Evolutionary conservation across 805 yeast species (phyloP).

Genomic region (Helenozyma rhizophorensis): DNA sequence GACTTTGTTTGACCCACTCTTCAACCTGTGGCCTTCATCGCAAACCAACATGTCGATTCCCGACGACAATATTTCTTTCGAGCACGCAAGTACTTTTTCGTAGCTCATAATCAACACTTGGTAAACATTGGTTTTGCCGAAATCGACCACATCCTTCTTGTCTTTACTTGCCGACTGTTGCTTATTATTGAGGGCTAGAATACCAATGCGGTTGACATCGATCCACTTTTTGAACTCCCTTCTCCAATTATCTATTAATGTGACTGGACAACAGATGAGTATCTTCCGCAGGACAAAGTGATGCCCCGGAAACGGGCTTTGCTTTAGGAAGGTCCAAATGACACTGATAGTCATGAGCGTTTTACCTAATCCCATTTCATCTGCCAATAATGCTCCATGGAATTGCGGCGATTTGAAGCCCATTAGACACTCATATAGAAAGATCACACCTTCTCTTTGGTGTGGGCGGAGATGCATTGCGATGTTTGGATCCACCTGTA

Average conservation of each 20-base stretch:
- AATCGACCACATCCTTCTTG: slow-evolving; percentile 51
- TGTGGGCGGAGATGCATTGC: slow-evolving; percentile 65
- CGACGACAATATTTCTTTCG: slow-evolving; percentile 44
- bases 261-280: slow-evolving; percentile 86
- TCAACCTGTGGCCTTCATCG: slow-evolving; percentile 94
- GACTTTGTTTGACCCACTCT: slow-evolving; percentile 68
- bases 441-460: slow-evolving; percentile 79
- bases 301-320: slow-evolving; percentile 41
- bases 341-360: slow-evolving; percentile 81
- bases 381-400: slow-evolving; percentile 82
- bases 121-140: slow-evolving; percentile 65
- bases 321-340: slow-evolving; percentile 77
- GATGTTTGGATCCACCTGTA: slow-evolving; percentile 58
- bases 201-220: slow-evolving; percentile 56
- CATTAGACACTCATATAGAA: slow-evolving; percentile 79
- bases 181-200: slow-evolving; percentile 52
- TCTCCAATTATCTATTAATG: slow-evolving; percentile 83
- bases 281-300: slow-evolving; percentile 50
- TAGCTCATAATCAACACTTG: slow-evolving; percentile 86
- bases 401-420: slow-evolving; percentile 52
- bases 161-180: slow-evolving; percentile 50
- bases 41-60: slow-evolving; percentile 72
- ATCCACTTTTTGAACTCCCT: slow-evolving; percentile 89
- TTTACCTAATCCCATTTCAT: slow-evolving; percentile 92
- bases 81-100: slow-evolving; percentile 64